phyloP scores from a whole-genome alignment of 2,329 filamentous ascomycete species.

The Alternaria sp. region DNA sequence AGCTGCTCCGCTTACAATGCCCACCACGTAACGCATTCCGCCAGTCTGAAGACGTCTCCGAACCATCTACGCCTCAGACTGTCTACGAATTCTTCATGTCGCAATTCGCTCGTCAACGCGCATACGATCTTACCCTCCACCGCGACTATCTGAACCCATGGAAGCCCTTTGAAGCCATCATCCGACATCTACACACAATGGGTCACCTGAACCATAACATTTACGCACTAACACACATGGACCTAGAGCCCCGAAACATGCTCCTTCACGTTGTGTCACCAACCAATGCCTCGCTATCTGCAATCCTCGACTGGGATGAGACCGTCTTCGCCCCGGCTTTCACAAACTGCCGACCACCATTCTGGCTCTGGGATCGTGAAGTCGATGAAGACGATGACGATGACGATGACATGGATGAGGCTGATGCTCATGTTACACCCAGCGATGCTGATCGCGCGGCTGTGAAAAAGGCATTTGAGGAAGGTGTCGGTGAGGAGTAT shows the following conservation, averaged over 20 bases:
- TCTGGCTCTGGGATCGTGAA: not conserved
- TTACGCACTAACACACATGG: not conserved
- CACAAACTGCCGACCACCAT: not conserved
- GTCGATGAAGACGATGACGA: not conserved
- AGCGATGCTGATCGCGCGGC: not conserved
- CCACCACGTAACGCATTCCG: not conserved
- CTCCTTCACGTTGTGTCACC: accelerated
- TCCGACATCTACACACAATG: not conserved
- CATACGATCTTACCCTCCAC: not conserved
- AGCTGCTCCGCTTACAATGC: not conserved
- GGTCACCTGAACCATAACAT: not conserved
- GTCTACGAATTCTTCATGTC: not conserved
- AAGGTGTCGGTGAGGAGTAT: not conserved
- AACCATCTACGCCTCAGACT: not conserved
- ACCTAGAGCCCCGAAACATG: not conserved
- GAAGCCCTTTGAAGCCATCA: not conserved
- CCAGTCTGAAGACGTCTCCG: not conserved
- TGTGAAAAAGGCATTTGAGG: not conserved
- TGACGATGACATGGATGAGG: not conserved
- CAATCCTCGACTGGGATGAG: not conserved
- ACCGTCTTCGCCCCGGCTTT: not conserved
- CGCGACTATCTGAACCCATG: not conserved
- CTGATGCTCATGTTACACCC: not conserved
- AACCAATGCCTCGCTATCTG: accelerated
- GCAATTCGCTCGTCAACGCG: not conserved